Conservation (phyloP, 1,284 basidiomycete genomes). For the Austroboletus olivaceoglutinosus region DNA sequence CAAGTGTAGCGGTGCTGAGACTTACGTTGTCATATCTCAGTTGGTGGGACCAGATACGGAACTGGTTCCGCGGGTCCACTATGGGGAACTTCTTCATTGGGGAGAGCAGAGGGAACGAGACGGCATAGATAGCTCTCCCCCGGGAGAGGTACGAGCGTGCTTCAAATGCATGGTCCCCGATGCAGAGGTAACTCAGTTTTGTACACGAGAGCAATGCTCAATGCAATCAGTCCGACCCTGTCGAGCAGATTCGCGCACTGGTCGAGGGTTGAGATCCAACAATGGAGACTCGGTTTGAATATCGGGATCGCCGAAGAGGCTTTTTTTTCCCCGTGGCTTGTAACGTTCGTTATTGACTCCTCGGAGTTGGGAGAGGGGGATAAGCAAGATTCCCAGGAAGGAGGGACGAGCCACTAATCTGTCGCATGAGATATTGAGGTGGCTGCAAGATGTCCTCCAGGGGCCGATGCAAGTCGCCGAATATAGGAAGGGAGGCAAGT, state of each 20-base stretch:
- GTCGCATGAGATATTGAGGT: constrained; percentile 21
- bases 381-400: constrained; percentile 12
- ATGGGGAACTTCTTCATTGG: constrained; percentile 6
- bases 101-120: constrained; percentile 1
- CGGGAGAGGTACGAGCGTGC: background rate
- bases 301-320: constrained; percentile 13
- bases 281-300: constrained; percentile 6
- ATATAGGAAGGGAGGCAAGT: constrained; percentile 6
- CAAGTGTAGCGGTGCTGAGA: constrained; percentile 22
- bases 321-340: constrained; percentile 8
- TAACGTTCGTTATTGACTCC: constrained; percentile 17
- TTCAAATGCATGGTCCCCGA: constrained; percentile 3
- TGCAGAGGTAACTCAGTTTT: background rate
- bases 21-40: constrained; percentile 25
- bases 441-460: constrained; percentile 20
- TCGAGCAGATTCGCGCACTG: constrained; percentile 6
- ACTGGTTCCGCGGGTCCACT: constrained; percentile 20
- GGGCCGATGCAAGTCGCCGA: constrained; percentile 19
- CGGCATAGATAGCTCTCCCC: constrained; percentile 1
- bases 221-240: constrained; percentile 20
- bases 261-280: constrained; percentile 9
- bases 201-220: constrained; percentile 9
- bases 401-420: constrained; percentile 17
- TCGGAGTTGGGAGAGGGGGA: constrained; percentile 25
- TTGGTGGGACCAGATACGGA: constrained; percentile 20